phyloP scores from a whole-genome alignment of 2,329 filamentous ascomycete species.

The Bipolaris zeicola region DNA sequence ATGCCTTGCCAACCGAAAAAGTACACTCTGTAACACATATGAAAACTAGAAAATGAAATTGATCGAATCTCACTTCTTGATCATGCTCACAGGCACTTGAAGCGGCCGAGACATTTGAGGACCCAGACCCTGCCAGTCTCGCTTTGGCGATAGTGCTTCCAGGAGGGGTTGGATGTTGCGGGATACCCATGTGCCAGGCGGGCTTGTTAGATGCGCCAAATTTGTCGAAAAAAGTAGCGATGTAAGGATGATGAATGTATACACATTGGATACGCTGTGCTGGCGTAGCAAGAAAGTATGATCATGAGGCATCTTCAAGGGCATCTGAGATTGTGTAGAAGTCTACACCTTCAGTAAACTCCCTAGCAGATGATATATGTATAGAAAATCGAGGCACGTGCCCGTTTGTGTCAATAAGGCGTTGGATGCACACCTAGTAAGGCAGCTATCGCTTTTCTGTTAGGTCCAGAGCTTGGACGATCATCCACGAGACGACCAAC shows the following conservation, averaged over 20 bases:
- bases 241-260: neutral
- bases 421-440: neutral
- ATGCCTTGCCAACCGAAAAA: neutral
- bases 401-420: neutral
- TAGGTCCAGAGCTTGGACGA: neutral
- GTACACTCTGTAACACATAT: neutral
- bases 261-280: neutral
- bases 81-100: neutral
- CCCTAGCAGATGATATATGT: neutral
- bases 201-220: neutral
- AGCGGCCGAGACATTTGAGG: constrained; percentile 8
- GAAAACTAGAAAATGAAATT: neutral
- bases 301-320: neutral
- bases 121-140: constrained; percentile 8
- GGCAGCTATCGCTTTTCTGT: neutral
- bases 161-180: neutral
- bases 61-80: constrained; percentile 18
- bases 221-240: neutral
- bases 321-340: neutral
- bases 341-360: neutral
- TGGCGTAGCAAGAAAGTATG: neutral
- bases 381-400: neutral
- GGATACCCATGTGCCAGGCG: neutral
- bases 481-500: neutral
- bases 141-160: neutral